These are phyloP conservation scores for Eremochloa ophiuroides DNA, from an alignment of 176 grass and related monocot species.

Conservation along the genomic window DNA sequence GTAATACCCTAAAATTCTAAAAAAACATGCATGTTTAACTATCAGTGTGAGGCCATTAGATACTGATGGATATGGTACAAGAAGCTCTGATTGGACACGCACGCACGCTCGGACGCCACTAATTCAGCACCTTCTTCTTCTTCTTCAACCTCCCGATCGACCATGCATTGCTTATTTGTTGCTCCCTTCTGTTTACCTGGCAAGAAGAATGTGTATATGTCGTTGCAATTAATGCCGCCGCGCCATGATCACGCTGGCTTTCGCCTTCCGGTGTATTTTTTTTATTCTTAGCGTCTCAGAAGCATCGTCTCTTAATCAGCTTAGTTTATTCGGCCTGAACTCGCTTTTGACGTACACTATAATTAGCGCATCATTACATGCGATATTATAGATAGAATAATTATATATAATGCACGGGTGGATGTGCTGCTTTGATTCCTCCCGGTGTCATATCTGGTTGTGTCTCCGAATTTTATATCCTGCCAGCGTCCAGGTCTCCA, in stretches of 20 bases:
- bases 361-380: too few species aligned
- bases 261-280: background rate
- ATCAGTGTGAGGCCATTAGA: background rate
- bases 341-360: background rate
- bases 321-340: background rate
- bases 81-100: background rate
- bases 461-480: background rate
- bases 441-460: background rate
- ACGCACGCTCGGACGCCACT: background rate
- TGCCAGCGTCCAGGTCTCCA: background rate
- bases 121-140: background rate
- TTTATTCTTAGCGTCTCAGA: background rate
- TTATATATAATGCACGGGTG: background rate
- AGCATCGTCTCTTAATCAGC: background rate
- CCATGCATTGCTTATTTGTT: background rate
- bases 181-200: background rate
- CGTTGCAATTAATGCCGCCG: background rate
- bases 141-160: background rate
- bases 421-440: slow-evolving; percentile 17
- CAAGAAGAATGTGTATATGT: background rate
- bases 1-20: too few species aligned
- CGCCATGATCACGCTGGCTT: background rate
- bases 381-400: background rate
- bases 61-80: background rate
- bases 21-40: background rate